These are phyloP conservation scores for Microsporum ferrugineum DNA, from an alignment of 2,329 filamentous ascomycete genomes.

Conservation along the genomic window DNA sequence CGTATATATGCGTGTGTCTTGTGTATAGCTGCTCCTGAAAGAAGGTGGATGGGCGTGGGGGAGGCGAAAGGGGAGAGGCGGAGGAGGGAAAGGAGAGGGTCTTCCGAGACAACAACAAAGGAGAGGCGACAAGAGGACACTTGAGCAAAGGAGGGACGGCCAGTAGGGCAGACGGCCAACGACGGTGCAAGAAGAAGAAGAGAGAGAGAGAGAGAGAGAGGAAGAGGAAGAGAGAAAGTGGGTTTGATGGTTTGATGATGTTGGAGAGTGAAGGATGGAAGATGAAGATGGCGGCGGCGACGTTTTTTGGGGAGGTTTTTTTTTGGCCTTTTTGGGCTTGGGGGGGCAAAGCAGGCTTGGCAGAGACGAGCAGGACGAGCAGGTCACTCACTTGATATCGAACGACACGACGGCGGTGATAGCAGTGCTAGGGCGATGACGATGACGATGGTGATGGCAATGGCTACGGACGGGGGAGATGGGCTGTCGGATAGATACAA, in stretches of 20 bases:
- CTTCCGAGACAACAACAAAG: constrained; percentile 6
- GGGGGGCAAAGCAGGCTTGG: not conserved
- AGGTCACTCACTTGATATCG: too few species aligned
- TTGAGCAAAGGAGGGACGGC: constrained; percentile 2
- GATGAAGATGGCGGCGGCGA: not conserved
- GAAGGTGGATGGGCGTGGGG: not conserved
- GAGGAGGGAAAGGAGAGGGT: not conserved
- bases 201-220: not conserved
- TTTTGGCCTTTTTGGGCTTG: not conserved
- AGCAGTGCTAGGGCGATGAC: too few species aligned
- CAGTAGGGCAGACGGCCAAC: not conserved
- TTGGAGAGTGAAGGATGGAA: not conserved
- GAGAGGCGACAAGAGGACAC: constrained; percentile 2
- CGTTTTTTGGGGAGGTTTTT: not conserved
- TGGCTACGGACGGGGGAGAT: too few species aligned
- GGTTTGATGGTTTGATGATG: not conserved
- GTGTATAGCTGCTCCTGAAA: not conserved
- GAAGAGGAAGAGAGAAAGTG: not conserved
- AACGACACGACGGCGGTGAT: too few species aligned
- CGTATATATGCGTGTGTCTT: not conserved
- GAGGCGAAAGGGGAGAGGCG: not conserved
- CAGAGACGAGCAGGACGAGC: not conserved
- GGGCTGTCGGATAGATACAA: not conserved
- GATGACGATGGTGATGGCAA: too few species aligned
- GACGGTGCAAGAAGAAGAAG: not conserved